A percentile compares a stretch with the other conserved stretches of the same genome.
These are phyloP conservation scores for Citrullus mucosospermus DNA, from an alignment of 306 rosid species.

Conservation along the genomic window DNA sequence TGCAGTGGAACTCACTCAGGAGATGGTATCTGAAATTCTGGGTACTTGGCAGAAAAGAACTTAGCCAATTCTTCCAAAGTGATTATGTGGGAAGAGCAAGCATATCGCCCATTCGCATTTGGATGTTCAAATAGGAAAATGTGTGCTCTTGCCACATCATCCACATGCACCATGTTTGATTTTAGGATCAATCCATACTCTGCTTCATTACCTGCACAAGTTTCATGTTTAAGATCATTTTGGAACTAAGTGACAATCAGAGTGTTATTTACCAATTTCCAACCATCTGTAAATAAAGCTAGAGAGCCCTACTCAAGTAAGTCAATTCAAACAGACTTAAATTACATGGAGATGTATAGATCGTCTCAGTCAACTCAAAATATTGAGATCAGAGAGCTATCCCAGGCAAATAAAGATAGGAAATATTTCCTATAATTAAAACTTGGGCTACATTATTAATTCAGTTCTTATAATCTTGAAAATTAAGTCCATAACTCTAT, in stretches of 20 bases:
- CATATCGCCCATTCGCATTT: constrained; percentile 38
- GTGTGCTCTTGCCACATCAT: constrained; percentile 48
- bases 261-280: neutral
- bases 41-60: constrained; percentile 29
- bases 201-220: constrained; percentile 25
- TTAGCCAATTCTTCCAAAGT: constrained; percentile 17
- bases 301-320: neutral
- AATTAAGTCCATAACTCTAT: neutral
- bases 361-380: neutral
- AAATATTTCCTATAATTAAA: neutral
- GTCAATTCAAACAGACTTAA: neutral
- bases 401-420: neutral
- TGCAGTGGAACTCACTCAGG: constrained; percentile 32
- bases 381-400: neutral
- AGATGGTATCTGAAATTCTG: constrained; percentile 30
- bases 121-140: constrained; percentile 44
- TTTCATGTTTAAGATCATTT: neutral
- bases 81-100: constrained; percentile 30
- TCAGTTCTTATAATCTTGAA: neutral
- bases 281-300: neutral
- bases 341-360: neutral
- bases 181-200: constrained; percentile 13
- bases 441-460: neutral
- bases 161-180: constrained; percentile 36
- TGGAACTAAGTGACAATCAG: neutral